phyloP scores from a whole-genome alignment of 2,329 filamentous ascomycete species.

The Periconia sp. region DNA sequence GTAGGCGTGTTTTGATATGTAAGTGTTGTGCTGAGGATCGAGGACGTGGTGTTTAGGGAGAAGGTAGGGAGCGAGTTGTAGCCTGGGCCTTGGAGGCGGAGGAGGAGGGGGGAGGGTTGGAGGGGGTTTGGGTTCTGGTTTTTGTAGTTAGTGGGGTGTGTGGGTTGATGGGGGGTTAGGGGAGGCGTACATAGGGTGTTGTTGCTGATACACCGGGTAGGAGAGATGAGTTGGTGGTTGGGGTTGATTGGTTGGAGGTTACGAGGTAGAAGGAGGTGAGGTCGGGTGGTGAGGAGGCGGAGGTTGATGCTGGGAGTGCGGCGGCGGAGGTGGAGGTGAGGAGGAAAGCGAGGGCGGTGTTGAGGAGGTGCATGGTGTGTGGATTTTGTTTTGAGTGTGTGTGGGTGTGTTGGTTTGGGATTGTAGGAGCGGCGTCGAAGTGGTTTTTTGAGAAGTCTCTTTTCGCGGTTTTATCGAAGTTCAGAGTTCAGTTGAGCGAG shows the following conservation, averaged over 20 bases:
- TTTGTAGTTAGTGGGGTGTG: not conserved
- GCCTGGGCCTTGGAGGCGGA: conserved; percentile 42
- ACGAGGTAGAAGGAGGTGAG: conserved; percentile 42
- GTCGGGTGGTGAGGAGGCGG: not conserved
- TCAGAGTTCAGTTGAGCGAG: too few relatives aligned
- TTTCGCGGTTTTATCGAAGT: too few relatives aligned
- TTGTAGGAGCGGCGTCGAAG: too few relatives aligned
- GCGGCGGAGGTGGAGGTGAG: conserved; percentile 9
- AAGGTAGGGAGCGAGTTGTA: conserved; percentile 45
- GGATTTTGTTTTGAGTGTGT: too few relatives aligned
- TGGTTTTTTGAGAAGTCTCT: too few relatives aligned
- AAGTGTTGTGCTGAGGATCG: conserved; percentile 32
- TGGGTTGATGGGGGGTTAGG: not conserved
- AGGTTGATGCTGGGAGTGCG: conserved; percentile 7
- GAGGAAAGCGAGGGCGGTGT: conserved; percentile 8
- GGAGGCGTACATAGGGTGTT: conserved; percentile 36
- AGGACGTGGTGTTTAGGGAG: conserved; percentile 36
- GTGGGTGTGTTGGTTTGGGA: too few relatives aligned
- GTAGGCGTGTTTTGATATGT: conserved; percentile 29
- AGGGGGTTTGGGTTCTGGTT: conserved; percentile 20
- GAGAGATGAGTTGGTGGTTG: conserved; percentile 27
- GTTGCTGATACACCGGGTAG: conserved; percentile 42
- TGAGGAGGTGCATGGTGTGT: conserved; percentile 16
- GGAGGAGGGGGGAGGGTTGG: conserved; percentile 35
- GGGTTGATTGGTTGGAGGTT: conserved; percentile 36